Base-by-base conservation (phyloP, 2,329 filamentous ascomycete genomes). In the Ophiocordyceps camponoti-rufipedis region DNA sequence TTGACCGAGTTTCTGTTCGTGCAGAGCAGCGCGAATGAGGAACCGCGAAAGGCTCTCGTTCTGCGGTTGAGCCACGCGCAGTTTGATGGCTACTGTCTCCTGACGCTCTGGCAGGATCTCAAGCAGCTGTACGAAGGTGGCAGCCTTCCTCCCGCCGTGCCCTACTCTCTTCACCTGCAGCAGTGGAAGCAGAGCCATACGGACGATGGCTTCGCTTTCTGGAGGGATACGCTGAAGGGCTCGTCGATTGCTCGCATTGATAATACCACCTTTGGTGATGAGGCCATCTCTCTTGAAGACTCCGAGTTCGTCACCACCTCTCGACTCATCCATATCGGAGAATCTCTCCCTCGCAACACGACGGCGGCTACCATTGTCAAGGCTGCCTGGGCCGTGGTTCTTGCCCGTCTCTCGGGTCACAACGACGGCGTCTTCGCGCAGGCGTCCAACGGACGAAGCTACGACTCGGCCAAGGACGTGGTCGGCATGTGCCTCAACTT, bases 11-110 rank as follows among this genome's bases (percentile, higher is more conserved):
- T 48, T 7, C 13, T 42, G 16, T 35, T 45, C 18, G 33, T 19
- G 32, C 45, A 33, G 19, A 43, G 18, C 16, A 18, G 9, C 3
- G 1, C 23, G 14, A 35, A 46, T 41, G 32, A 40, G 19, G 28
- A 48, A 8, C 46, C 44, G 7, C 42, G 46, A 4, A 49, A 48
- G 40, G 46, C 46, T 5, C 45, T 54, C 10, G 46, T 53, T n/a
- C 46, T 52, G 18, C 46, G 50, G 6, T 23, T 70, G n/a, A 70
- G 67, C 0, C 67, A 69, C 47, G 67, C 66, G 1, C 66, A 69
- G 49, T 68, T 68, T 48, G 66, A 69, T 46, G 66, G 65, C 28
- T 62, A 68, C 28, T 67, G 59, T 46, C 56, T 69, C 5, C 64
- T 63, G 2, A 54, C 56, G 6, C 54, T 68, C 2, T 59, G 64